Base-by-base conservation (phyloP, 2,329 filamentous ascomycete genomes). In the Albophoma yamanashiensis region DNA sequence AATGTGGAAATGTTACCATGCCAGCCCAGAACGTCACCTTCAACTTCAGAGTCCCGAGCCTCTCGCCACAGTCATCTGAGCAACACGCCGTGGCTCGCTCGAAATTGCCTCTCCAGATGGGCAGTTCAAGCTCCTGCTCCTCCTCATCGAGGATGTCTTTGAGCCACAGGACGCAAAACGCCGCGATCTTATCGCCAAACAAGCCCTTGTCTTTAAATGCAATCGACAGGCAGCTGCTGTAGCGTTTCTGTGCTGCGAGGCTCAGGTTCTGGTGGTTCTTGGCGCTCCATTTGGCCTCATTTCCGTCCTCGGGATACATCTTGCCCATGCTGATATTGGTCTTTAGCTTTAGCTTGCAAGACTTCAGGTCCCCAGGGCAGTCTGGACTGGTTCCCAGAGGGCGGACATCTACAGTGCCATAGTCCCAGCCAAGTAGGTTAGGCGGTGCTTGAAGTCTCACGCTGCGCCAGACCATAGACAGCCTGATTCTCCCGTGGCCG, bases 381-480 rank as follows among this genome's bases (percentile, higher is more conserved):
- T 69, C 62, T n/a, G 77, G 71, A 36, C 66, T 64, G 17, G 78
- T 76, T 2, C 74, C 73, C 57, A 75, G 78, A 15, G 81, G 78
- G n/a, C 81, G 77, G 50, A 90, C 74, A 63, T 89, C 84, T 0
- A 91, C 67, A 0, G 88, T 91, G 6, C 88, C 89, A 60, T 85
- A 87, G 31, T 89, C 84, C 87, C 88, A 91, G 1, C 89, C 89
- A 0, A 84, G 73, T 39, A 87, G 70, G 57, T 82, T 78, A 7
- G 71, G 75, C 1, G 85, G 84, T 2, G 85, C 73, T 65, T 87
- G 79, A 1, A 89, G 71, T 61, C 87, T 80, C 3, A 91, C 79
- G 60, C 86, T 88, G 53, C 89, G 81, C 79, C 89, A 91, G 2
- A 91, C 84, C 76, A 91, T 79, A 20, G 87, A 90, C 60, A 92